Evolutionary conservation across 139 green algal species (phyloP).

Genomic region (Picochlorum costavermella): DNA sequence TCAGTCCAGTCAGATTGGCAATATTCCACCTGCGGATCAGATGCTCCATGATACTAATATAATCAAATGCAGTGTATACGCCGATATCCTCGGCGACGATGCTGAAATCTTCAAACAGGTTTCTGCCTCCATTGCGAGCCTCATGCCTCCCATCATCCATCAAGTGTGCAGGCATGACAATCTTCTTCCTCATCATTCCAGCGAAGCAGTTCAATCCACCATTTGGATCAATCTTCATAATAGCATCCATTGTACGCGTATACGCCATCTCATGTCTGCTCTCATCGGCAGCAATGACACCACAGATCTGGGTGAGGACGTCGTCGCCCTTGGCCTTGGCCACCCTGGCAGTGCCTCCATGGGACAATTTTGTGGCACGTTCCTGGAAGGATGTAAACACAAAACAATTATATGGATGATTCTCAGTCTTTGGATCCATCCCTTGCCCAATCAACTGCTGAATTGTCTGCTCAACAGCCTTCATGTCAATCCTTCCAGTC

Average conservation of each 20-base stretch:
- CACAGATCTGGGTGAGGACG: constrained; percentile 73
- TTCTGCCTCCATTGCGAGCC: constrained; percentile 43
- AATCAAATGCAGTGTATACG: constrained; percentile 69
- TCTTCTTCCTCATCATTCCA: constrained; percentile 99
- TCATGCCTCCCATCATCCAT: constrained; percentile 86
- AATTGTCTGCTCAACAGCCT: constrained; percentile 83
- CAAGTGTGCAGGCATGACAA: constrained; percentile 95
- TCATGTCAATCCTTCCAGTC: constrained; percentile 43
- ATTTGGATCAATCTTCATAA: constrained; percentile 80
- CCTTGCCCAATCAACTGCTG: constrained; percentile 22
- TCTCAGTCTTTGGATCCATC: constrained; percentile 22
- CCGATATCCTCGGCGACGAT: constrained; percentile 74
- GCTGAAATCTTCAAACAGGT: constrained; percentile 88
- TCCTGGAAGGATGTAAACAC: constrained; percentile 75
- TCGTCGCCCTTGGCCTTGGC: constrained; percentile 81
- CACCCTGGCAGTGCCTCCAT: constrained; percentile 89
- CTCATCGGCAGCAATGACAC: constrained; percentile 90
- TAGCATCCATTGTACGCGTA: constrained; percentile 75
- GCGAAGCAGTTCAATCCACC: constrained; percentile 84
- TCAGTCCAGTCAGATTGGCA: constrained; percentile 38
- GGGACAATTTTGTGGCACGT: constrained; percentile 88
- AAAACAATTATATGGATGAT: constrained; percentile 15
- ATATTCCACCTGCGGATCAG: constrained; percentile 75
- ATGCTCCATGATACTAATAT: constrained; percentile 90
- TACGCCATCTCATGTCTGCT: constrained; percentile 94